Percentiles rank a stretch among this genome's conserved stretches.
These are phyloP conservation scores for Apiospora arundinis DNA, from an alignment of 2,329 filamentous ascomycete species.

Conservation along the genomic window DNA sequence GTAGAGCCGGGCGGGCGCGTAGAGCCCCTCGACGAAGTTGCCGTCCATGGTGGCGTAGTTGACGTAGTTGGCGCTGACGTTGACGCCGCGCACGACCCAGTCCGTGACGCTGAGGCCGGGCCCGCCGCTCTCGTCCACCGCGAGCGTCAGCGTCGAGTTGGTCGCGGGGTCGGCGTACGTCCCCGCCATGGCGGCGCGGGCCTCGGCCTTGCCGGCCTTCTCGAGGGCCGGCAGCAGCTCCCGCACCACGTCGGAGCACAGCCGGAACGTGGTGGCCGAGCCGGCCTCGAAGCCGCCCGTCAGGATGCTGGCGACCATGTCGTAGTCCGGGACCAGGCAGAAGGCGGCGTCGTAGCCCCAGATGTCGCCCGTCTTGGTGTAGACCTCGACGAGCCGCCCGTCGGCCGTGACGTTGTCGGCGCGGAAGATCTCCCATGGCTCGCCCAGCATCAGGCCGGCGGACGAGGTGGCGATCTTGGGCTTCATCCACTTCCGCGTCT, in stretches of 20 bases:
- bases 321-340: constrained; percentile 39
- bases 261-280: constrained; percentile 36
- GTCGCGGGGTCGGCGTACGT: constrained; percentile 28
- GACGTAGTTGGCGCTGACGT: constrained; percentile 31
- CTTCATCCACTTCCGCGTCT: constrained; percentile 52
- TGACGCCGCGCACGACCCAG: constrained; percentile 38
- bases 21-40: neutral
- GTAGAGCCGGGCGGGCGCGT: constrained; percentile 35
- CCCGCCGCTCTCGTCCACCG: constrained; percentile 29
- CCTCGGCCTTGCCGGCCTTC: constrained; percentile 32
- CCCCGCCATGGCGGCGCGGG: constrained; percentile 31
- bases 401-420: constrained; percentile 33
- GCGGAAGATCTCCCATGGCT: constrained; percentile 53
- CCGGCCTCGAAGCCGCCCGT: constrained; percentile 37
- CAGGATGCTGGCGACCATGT: constrained; percentile 34
- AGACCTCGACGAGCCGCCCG: constrained; percentile 38
- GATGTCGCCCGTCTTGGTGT: constrained; percentile 39
- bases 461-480: constrained; percentile 46
- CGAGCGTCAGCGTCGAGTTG: constrained; percentile 29
- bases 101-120: constrained; percentile 35
- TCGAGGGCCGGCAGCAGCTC: constrained; percentile 33
- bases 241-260: constrained; percentile 30
- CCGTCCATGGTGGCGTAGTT: neutral
- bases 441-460: constrained; percentile 44
- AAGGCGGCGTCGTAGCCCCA: constrained; percentile 36